Base-by-base conservation (phyloP, 2,329 filamentous ascomycete genomes). In the Hortaea werneckii region DNA sequence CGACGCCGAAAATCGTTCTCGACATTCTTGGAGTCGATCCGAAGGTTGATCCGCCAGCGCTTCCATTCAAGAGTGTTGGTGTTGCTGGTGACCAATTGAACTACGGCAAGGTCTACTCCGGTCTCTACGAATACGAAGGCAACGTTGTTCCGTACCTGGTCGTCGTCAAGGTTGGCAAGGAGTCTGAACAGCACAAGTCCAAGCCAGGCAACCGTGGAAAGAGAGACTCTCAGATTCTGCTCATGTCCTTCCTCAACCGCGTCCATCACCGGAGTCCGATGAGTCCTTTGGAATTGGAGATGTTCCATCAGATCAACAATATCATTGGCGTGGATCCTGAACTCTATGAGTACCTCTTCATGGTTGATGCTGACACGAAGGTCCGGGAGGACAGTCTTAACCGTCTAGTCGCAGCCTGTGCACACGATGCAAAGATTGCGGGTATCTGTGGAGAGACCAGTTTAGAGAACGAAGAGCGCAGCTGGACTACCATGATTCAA, bases 401-500 rank as follows among this genome's bases (percentile, higher is more conserved):
- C 65, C 80, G 90, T 43, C 77, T 98, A 5, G 90, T 98, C 12
- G 87, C 92, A 47, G 85, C 85, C 43, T 98, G 89, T 68, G 83
- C 87, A 55, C 89, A 95, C 60, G 87, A 98, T 64, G 83, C 87
- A 29, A 95, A 94, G 72, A 95, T 98, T 70, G 88, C 87, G 26
- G 92, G 90, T 69, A 95, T 96, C 51, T 98, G 92, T 65, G 92
- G 92, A 63, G 92, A 98, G 66, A 98, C 92, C 1, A 92, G 83
- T 66, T 74, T 98, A 59, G 86, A 95, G 64, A 98, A 98, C 60
- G 90, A 95, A 65, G 87, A 95, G 58, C 78, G 83, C 55, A 89
- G 83, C 59, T 96, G 89, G 88, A 95, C 87, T 87, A 98, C 92
- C 9, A 98, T 98, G 92, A 98, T 98, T 60, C 92, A 98, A 66